These are phyloP conservation scores for Penicillium sp. DNA, from an alignment of 2,329 filamentous ascomycete species.

Conservation along the genomic window DNA sequence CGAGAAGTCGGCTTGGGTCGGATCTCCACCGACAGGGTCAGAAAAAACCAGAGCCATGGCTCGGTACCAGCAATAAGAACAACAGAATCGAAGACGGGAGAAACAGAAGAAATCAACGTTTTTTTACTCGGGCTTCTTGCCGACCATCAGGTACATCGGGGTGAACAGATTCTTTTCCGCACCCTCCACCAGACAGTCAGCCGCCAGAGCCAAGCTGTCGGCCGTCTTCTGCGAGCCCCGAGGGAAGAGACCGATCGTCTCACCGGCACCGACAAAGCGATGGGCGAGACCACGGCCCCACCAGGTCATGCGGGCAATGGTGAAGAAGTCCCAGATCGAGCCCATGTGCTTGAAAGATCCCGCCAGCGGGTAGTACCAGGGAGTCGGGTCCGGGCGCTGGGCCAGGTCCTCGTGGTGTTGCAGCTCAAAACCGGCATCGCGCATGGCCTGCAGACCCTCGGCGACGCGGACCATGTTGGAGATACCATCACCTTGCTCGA, in stretches of 20 bases:
- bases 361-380: constrained; percentile 91
- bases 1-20: constrained; percentile 1
- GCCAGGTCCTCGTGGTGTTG: constrained; percentile 82
- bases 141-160: constrained; percentile 97
- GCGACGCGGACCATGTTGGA: constrained; percentile 91
- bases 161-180: constrained; percentile 90
- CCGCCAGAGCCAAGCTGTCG: constrained; percentile 74
- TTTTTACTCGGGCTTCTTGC: constrained; percentile 63
- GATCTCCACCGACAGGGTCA: constrained; percentile 7
- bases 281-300: constrained; percentile 70
- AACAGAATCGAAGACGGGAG: constrained; percentile 7
- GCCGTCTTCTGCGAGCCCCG: constrained; percentile 90
- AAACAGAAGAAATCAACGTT: constrained; percentile 1
- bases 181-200: constrained; percentile 79
- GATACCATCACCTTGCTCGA: constrained; percentile 93
- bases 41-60: constrained; percentile 6
- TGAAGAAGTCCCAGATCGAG: constrained; percentile 71
- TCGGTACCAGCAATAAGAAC: constrained; percentile 5
- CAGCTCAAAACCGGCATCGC: constrained; percentile 79
- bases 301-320: constrained; percentile 83
- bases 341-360: constrained; percentile 80
- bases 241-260: constrained; percentile 69
- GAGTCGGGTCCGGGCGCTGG: constrained; percentile 63
- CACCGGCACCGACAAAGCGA: constrained; percentile 67
- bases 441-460: constrained; percentile 75